Base-by-base conservation (phyloP, 441 rosid species). In the Gossypium gossypioides region DNA sequence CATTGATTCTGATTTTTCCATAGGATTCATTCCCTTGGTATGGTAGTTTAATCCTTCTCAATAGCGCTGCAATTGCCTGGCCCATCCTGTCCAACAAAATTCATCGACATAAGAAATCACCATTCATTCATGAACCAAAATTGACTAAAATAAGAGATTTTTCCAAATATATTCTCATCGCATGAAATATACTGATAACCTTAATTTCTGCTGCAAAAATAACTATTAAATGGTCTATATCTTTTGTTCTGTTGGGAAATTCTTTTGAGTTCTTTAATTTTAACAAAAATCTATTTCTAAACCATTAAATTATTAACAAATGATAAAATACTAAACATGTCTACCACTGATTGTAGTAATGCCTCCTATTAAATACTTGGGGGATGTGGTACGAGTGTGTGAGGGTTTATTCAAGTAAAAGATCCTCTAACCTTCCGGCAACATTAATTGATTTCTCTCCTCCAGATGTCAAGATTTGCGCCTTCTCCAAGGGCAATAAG, bases 11-110 rank as follows among this genome's bases (percentile, higher is more conserved):
- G 76, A 92, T 73, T 74, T 75, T 89, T 29, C 91, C 93, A 40
- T 68, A 81, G 27, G 95, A 88, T 66, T 81, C 96, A 37, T 85
- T 90, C 76, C 98, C 92, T 71, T 89, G 89, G 78, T 87, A 88
- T 37, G 89, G 81, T 71, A 92, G 72, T 32, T 84, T 82, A 68
- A 92, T 69, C 77, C 96, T 87, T 83, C 97, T 86, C 80, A 92
- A 74, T 71, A 91, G 71, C 21, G 98, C 87, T 51, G 84, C 85
- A n/a, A 93, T 77, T n/a, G 83, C 92, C 71, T 57, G 90, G 67
- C 92, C 80, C 0, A 84, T 70, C 79, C 96, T 92, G 93, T 73
- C 55, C 76, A 55, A 68, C 76, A 76, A 69, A 72, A 21, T 18
- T 34, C 67, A 40, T 63, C 24, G 40, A 65, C 54, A 24, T 15